Percentiles rank a stretch among this genome's conserved stretches.
Conservation (phyloP, 176 grass and related monocot species). For the Pontederia paniculata region DNA sequence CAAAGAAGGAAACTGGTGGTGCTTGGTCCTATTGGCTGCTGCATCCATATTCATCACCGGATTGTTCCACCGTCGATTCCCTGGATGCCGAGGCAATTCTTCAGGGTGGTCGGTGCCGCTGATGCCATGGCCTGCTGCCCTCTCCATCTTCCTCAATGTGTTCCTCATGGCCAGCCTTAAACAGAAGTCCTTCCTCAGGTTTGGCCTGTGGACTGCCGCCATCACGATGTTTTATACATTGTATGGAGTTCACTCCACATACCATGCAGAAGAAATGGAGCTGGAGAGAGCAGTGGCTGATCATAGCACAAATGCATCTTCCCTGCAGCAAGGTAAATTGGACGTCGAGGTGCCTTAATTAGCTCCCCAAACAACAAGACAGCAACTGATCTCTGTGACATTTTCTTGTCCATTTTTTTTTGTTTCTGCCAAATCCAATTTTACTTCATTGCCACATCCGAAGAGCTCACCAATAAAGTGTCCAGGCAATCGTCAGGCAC, state of each 20-base stretch:
- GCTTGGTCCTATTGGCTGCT: slow-evolving; percentile 1
- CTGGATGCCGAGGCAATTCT: background rate
- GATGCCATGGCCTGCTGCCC: slow-evolving; percentile 20
- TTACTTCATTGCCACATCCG: no score
- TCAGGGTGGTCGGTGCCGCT: slow-evolving; percentile 20
- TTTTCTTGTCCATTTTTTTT: no score
- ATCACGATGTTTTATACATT: slow-evolving; percentile 21
- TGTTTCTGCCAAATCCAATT: no score
- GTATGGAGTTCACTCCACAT: slow-evolving; percentile 26
- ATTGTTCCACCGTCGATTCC: slow-evolving; percentile 8
- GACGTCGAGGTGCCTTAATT: background rate
- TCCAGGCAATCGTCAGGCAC: no score
- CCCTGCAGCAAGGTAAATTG: slow-evolving; percentile 6
- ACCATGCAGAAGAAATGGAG: slow-evolving; percentile 13
- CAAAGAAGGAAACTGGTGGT: slow-evolving; percentile 9
- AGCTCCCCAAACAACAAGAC: no score
- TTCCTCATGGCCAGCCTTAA: slow-evolving; percentile 19
- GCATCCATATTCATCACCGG: slow-evolving; percentile 2
- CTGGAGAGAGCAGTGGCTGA: background rate
- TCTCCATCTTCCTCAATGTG: slow-evolving; percentile 25
- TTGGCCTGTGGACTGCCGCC: slow-evolving; percentile 10
- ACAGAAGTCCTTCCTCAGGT: slow-evolving; percentile 13
- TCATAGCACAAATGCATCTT: background rate
- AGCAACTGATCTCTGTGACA: background rate
- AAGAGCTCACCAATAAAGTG: no score